Percentiles rank a stretch among this genome's conserved stretches.
phyloP scores from a whole-genome alignment of 192 early-diverging fungal species.

The Podila epigama region DNA sequence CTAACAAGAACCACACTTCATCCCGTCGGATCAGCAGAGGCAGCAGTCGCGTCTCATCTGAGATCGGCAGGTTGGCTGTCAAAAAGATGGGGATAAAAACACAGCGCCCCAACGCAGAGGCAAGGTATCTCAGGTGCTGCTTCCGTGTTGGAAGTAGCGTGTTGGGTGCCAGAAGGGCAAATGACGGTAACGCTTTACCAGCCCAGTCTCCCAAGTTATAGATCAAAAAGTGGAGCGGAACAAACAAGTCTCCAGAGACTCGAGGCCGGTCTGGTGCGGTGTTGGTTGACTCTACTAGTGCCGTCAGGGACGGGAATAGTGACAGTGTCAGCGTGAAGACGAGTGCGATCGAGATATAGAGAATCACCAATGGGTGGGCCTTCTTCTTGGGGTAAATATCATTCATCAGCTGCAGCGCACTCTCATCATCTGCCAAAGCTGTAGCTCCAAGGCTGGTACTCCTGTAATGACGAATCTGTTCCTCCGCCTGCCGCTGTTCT shows the following conservation, averaged over 20 bases:
- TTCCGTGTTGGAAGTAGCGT: conserved; percentile 52
- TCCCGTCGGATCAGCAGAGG: conserved; percentile 55
- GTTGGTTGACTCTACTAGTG: conserved; percentile 67
- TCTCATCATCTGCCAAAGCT: conserved; percentile 20
- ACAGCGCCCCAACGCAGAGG: conserved; percentile 57
- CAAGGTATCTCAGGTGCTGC: conserved; percentile 47
- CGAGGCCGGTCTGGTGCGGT: conserved; percentile 35
- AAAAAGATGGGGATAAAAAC: conserved; percentile 76
- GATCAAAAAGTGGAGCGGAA: conserved; percentile 75
- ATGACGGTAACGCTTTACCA: conserved; percentile 61
- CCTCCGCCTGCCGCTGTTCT: background rate
- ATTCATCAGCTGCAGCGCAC: conserved; percentile 17
- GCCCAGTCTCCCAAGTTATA: conserved; percentile 80
- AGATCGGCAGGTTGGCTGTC: conserved; percentile 67
- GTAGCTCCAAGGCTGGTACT: conserved; percentile 24
- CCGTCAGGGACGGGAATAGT: conserved; percentile 79
- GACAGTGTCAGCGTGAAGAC: conserved; percentile 74
- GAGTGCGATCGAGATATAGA: conserved; percentile 61
- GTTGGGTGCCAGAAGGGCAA: conserved; percentile 58
- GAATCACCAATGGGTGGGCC: conserved; percentile 24
- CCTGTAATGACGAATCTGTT: conserved; percentile 20
- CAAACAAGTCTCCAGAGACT: conserved; percentile 63
- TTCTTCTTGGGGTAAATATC: conserved; percentile 44
- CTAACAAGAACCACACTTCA: conserved; percentile 57
- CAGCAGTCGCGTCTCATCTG: conserved; percentile 27